A percentile compares a stretch with the other conserved stretches of the same genome.
Conservation (phyloP, 306 rosid species). For the Prunus padus region DNA sequence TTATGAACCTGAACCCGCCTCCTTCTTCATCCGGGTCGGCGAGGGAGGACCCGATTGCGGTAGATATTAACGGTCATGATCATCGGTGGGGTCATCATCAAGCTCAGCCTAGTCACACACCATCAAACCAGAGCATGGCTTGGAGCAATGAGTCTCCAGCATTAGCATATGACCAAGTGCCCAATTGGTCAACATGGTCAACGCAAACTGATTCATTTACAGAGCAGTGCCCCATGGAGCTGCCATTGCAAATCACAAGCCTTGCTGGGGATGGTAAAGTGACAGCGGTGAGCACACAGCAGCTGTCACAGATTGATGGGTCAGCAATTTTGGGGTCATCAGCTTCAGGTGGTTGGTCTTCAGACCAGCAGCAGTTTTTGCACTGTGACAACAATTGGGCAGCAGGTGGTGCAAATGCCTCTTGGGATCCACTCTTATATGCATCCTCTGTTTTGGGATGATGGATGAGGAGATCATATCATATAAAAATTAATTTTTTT, state of each 20-base stretch:
- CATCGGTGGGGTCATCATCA: not conserved
- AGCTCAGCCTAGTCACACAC: not conserved
- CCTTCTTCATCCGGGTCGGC: not conserved
- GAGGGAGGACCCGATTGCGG: not conserved
- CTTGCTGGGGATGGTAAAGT: not conserved
- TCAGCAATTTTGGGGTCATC: too few species aligned
- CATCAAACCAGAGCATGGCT: not conserved
- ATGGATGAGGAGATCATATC: not conserved
- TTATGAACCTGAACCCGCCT: not conserved
- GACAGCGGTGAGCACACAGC: not conserved
- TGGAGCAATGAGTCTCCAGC: not conserved
- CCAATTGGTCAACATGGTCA: conserved; percentile 4
- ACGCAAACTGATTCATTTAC: not conserved
- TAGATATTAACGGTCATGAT: not conserved
- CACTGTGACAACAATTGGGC: conserved; percentile 18
- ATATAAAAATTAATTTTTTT: not conserved
- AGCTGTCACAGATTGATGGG: conserved; percentile 4
- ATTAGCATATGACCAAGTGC: not conserved
- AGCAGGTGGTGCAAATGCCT: not conserved
- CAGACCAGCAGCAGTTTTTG: conserved; percentile 7
- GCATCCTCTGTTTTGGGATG: conserved; percentile 11
- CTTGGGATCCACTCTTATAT: conserved; percentile 16
- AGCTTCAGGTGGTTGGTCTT: not conserved
- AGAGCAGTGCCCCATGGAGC: conserved; percentile 14
- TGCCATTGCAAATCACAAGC: not conserved